These are phyloP conservation scores for Polyporus arcularius DNA, from an alignment of 768 basidiomycete genomes.

Conservation along the genomic window DNA sequence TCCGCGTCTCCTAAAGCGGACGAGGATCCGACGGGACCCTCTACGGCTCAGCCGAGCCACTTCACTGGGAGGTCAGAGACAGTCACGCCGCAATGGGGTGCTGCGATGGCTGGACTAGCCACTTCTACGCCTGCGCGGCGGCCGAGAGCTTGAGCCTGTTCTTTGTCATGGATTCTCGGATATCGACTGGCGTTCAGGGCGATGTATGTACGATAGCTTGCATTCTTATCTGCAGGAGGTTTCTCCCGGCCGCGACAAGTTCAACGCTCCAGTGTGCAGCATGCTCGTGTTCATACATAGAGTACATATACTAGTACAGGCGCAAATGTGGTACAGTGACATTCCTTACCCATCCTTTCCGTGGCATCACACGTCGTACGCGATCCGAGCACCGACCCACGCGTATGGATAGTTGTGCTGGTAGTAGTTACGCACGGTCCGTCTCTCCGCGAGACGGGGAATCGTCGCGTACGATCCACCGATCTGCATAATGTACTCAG, in stretches of 20 bases:
- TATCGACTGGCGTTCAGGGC: too few species aligned
- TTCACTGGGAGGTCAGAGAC: slow-evolving; percentile 13
- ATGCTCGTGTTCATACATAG: too few species aligned
- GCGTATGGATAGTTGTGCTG: slow-evolving; percentile 89
- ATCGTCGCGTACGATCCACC: slow-evolving; percentile 90
- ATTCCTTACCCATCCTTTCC: neutral
- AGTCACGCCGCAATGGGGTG: slow-evolving; percentile 14
- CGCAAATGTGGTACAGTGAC: too few species aligned
- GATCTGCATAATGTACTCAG: slow-evolving; percentile 48
- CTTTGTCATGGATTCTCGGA: neutral
- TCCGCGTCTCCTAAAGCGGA: slow-evolving; percentile 1
- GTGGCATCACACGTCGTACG: slow-evolving; percentile 44
- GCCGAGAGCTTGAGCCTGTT: neutral
- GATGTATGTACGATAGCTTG: neutral
- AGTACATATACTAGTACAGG: too few species aligned
- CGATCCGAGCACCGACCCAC: slow-evolving; percentile 78
- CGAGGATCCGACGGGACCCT: neutral
- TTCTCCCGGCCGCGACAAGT: too few species aligned
- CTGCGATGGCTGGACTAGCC: neutral
- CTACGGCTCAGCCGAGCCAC: neutral
- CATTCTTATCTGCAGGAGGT: too few species aligned
- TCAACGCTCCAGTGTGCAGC: too few species aligned
- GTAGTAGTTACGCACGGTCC: slow-evolving; percentile 86
- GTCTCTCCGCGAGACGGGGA: slow-evolving; percentile 76
- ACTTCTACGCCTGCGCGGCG: neutral